These are phyloP conservation scores for Pythium coloratum DNA, from an alignment of 352 stramenopile species.

Conservation along the genomic window DNA sequence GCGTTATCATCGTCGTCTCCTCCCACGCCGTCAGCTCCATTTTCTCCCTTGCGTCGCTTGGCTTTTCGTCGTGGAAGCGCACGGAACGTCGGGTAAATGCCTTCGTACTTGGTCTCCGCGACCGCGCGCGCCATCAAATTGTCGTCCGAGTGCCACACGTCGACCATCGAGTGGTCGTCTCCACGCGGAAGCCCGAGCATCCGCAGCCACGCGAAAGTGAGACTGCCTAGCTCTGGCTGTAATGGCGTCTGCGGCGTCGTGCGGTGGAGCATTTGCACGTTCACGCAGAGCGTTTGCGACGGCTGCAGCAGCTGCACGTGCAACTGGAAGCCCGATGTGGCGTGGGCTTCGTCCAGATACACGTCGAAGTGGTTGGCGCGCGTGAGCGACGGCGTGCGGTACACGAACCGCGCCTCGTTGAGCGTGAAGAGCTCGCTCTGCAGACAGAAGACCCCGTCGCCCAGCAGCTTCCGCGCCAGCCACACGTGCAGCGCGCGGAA, in stretches of 20 bases:
- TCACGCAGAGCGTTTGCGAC: constrained; percentile 47
- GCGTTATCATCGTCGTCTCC: constrained; percentile 27
- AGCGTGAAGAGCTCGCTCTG: constrained; percentile 39
- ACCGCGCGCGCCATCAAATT: constrained; percentile 51
- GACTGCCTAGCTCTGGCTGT: constrained; percentile 36
- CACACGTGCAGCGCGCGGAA: constrained; percentile 41
- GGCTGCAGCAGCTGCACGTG: constrained; percentile 49
- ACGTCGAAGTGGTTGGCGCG: constrained; percentile 63
- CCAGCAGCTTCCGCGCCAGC: constrained; percentile 34
- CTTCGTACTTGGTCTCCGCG: constrained; percentile 59
- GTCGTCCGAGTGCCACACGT: constrained; percentile 74
- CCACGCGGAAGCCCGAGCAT: constrained; percentile 56
- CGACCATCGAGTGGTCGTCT: constrained; percentile 62
- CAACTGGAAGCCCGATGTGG: constrained; percentile 44
- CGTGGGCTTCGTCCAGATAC: constrained; percentile 57
- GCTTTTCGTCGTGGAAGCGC: constrained; percentile 43
- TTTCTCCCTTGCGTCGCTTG: constrained; percentile 31
- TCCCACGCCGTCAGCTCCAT: constrained; percentile 23
- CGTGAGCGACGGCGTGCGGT: constrained; percentile 53
- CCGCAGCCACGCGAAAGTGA: constrained; percentile 51
- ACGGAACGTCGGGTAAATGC: constrained; percentile 63
- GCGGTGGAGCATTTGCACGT: constrained; percentile 41
- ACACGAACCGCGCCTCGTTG: constrained; percentile 66
- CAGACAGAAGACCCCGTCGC: constrained; percentile 45
- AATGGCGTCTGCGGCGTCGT: not conserved